Percentiles rank a stretch among this genome's conserved stretches.
Conservation (phyloP, 1,139 yeast genomes). For the Yarrowia galli region DNA sequence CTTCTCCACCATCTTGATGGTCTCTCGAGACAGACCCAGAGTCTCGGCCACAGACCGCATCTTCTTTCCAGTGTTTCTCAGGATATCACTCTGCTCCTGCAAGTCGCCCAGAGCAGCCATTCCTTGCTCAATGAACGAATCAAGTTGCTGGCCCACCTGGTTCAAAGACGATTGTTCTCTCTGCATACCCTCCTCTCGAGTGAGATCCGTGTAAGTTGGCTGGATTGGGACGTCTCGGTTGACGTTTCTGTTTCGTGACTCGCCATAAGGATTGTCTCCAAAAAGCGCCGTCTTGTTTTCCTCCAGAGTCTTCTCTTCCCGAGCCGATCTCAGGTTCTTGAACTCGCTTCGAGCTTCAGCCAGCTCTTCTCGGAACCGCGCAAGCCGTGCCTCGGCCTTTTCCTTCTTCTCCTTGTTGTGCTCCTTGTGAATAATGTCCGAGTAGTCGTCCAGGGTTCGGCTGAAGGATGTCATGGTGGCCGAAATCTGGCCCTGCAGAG, state of each 20-base stretch:
- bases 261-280: conserved; percentile 72
- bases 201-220: conserved; percentile 43
- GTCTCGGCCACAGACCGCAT: conserved; percentile 77
- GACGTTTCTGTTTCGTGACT: conserved; percentile 40
- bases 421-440: conserved; percentile 68
- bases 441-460: conserved; percentile 80
- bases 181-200: conserved; percentile 66
- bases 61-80: conserved; percentile 67
- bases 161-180: conserved; percentile 71
- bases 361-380: conserved; percentile 66
- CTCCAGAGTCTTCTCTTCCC: conserved; percentile 63
- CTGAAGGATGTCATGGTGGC: conserved; percentile 79
- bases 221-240: conserved; percentile 41
- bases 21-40: conserved; percentile 84
- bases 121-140: conserved; percentile 90
- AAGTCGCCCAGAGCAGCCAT: conserved; percentile 84
- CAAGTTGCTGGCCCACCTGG: conserved; percentile 81
- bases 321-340: conserved; percentile 64
- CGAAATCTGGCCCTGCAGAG: conserved; percentile 82
- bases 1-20: conserved; percentile 80
- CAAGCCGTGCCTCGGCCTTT: conserved; percentile 70
- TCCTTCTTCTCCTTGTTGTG: conserved; percentile 61
- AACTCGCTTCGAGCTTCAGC: conserved; percentile 64
- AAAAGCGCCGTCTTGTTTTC: conserved; percentile 65
- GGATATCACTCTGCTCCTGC: conserved; percentile 79